Percentiles rank a stretch among this genome's conserved stretches.
Evolutionary conservation across 2,329 filamentous ascomycete species (phyloP).

Genomic region (Aspergillus caelatus): DNA sequence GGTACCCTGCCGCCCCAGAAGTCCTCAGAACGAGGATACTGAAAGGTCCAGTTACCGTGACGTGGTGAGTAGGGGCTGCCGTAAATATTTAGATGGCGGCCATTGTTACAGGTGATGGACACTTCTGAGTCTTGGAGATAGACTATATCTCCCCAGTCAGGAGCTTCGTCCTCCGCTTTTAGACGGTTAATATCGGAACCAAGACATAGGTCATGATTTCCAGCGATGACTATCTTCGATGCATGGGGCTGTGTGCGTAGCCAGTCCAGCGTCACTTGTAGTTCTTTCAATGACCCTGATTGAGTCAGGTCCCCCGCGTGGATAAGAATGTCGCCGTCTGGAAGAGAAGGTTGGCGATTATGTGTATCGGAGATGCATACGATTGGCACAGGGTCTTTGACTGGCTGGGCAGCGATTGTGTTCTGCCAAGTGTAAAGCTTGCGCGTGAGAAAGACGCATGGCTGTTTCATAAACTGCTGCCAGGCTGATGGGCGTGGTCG

Average conservation of each 20-base stretch:
- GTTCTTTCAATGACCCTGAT: constrained; percentile 65
- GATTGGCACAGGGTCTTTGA: neutral
- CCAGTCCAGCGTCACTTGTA: constrained; percentile 79
- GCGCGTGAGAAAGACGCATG: constrained; percentile 8
- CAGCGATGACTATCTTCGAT: constrained; percentile 77
- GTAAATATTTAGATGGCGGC: constrained; percentile 67
- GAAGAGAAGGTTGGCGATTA: constrained; percentile 25
- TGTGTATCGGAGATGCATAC: constrained; percentile 35
- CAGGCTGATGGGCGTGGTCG: constrained; percentile 4
- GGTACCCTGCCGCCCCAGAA: too few relatives aligned
- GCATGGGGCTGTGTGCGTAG: constrained; percentile 68
- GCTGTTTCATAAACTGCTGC: constrained; percentile 5
- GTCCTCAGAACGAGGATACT: constrained; percentile 58
- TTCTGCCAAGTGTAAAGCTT: constrained; percentile 4
- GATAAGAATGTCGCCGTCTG: constrained; percentile 42
- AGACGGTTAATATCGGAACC: constrained; percentile 59
- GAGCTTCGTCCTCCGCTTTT: constrained; percentile 26
- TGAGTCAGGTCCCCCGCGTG: constrained; percentile 55
- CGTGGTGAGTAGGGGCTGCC: constrained; percentile 74
- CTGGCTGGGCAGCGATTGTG: neutral
- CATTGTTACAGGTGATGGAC: constrained; percentile 60
- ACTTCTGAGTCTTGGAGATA: constrained; percentile 71
- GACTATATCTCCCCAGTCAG: constrained; percentile 66
- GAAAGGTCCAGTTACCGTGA: constrained; percentile 75
- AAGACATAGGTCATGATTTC: constrained; percentile 83